These are phyloP conservation scores for Aspergillus japonicus DNA, from an alignment of 2,329 filamentous ascomycete species.

Conservation along the genomic window DNA sequence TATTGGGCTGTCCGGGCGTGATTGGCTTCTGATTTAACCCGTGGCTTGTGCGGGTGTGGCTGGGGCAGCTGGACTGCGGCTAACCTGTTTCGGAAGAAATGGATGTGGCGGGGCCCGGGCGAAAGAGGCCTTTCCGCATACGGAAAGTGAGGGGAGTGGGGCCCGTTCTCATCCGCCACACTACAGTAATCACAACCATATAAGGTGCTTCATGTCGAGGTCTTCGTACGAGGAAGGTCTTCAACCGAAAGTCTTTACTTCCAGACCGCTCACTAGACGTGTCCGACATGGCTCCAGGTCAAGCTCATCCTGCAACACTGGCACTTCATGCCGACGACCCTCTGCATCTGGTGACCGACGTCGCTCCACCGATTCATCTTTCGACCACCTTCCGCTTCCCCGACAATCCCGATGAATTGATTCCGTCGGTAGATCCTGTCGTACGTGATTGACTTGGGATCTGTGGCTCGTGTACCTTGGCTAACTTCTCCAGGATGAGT, in stretches of 20 bases:
- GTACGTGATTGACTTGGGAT: constrained; percentile 26
- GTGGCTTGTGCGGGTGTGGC: background rate
- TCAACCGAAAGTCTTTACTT: too few relatives aligned
- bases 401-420: constrained; percentile 65
- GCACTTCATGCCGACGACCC: constrained; percentile 78
- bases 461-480: background rate
- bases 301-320: constrained; percentile 49
- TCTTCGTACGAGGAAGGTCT: too few relatives aligned
- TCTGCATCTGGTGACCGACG: constrained; percentile 70
- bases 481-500: constrained; percentile 15
- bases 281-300: constrained; percentile 20
- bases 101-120: too few relatives aligned
- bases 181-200: background rate
- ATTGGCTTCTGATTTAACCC: constrained; percentile 33
- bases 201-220: background rate
- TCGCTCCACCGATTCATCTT: constrained; percentile 85
- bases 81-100: too few relatives aligned
- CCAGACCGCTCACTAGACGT: background rate
- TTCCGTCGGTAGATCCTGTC: constrained; percentile 51
- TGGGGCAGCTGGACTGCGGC: background rate
- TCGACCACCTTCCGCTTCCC: constrained; percentile 87
- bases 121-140: background rate
- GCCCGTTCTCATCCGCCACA: background rate
- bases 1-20: constrained; percentile 27
- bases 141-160: background rate